A percentile compares a stretch with the other conserved stretches of the same genome.
Evolutionary conservation across 768 basidiomycete genomes (phyloP).

Genomic region (Trametes cinnabarina): DNA sequence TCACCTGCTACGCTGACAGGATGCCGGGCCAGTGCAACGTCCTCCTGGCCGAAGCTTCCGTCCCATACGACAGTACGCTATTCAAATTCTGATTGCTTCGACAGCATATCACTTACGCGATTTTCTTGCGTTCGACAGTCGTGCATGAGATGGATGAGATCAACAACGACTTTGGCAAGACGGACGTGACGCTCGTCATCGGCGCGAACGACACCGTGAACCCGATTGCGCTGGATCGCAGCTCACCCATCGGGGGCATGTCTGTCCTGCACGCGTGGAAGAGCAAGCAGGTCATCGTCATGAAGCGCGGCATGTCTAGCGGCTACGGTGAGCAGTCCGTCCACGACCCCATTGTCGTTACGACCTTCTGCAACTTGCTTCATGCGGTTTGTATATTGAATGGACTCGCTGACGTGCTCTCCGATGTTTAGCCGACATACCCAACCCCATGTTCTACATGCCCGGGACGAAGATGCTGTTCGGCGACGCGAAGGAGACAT

Average conservation of each 20-base stretch:
- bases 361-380: background rate
- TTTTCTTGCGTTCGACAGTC: too few relatives aligned
- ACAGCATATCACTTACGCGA: too few relatives aligned
- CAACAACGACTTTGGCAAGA: slow-evolving; percentile 87
- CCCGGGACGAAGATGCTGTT: slow-evolving; percentile 88
- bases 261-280: slow-evolving; percentile 92
- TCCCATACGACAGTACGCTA: slow-evolving; percentile 92
- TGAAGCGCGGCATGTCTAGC: slow-evolving; percentile 89
- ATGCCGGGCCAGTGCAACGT: slow-evolving; percentile 96
- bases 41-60: slow-evolving; percentile 85
- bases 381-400: background rate
- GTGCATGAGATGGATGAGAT: slow-evolving; percentile 94
- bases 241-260: slow-evolving; percentile 89
- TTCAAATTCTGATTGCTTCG: too few relatives aligned
- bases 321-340: slow-evolving; percentile 62
- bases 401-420: background rate
- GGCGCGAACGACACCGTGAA: slow-evolving; percentile 94
- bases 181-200: slow-evolving; percentile 87
- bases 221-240: slow-evolving; percentile 83
- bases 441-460: slow-evolving; percentile 95
- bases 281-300: slow-evolving; percentile 88
- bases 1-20: too few relatives aligned
- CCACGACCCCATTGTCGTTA: background rate
- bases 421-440: slow-evolving; percentile 71
- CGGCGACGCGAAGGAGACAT: slow-evolving; percentile 88